A percentile compares a stretch with the other conserved stretches of the same genome.
Evolutionary conservation across 2,329 filamentous ascomycete genomes (phyloP).

Genomic region (Esteya vermicola): DNA sequence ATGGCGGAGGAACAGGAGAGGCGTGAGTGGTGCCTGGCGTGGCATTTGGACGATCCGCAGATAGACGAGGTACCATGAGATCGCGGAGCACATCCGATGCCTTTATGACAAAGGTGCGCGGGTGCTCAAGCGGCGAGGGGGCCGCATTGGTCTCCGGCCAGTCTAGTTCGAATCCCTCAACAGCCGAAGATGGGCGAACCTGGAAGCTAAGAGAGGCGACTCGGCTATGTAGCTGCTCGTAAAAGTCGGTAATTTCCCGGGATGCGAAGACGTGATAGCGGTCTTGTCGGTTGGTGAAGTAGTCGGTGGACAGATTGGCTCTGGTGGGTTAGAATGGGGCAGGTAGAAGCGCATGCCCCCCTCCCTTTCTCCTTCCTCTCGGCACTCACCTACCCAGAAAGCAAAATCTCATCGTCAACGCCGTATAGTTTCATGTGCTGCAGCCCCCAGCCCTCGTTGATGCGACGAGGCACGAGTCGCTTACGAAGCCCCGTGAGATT

Average conservation of each 20-base stretch:
- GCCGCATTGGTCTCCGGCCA: slow-evolving; percentile 68
- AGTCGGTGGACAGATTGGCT: slow-evolving; percentile 83
- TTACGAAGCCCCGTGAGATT: slow-evolving; percentile 84
- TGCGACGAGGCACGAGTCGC: slow-evolving; percentile 67
- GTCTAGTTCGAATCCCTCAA: slow-evolving; percentile 43
- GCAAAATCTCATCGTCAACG: slow-evolving; percentile 85
- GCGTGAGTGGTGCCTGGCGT: too few species aligned
- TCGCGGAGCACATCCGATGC: slow-evolving; percentile 53
- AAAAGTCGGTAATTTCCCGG: slow-evolving; percentile 68
- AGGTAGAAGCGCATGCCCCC: too few species aligned
- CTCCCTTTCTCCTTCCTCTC: too few species aligned
- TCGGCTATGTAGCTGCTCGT: slow-evolving; percentile 59
- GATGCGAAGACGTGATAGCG: slow-evolving; percentile 86
- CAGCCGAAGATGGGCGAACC: slow-evolving; percentile 46
- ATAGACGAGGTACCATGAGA: too few species aligned
- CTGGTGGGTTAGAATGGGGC: too few species aligned
- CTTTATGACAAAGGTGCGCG: slow-evolving; percentile 52
- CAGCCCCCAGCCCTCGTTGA: slow-evolving; percentile 96
- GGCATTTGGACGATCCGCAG: slow-evolving; percentile 14
- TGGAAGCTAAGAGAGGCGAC: slow-evolving; percentile 72
- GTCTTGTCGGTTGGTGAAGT: slow-evolving; percentile 93
- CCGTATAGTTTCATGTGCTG: slow-evolving; percentile 99
- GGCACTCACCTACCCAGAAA: slow-evolving; percentile 62
- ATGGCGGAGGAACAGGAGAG: too few species aligned
- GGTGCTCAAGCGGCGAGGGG: slow-evolving; percentile 58